phyloP scores from a whole-genome alignment of 139 green algal species.

The Volvox africanus region DNA sequence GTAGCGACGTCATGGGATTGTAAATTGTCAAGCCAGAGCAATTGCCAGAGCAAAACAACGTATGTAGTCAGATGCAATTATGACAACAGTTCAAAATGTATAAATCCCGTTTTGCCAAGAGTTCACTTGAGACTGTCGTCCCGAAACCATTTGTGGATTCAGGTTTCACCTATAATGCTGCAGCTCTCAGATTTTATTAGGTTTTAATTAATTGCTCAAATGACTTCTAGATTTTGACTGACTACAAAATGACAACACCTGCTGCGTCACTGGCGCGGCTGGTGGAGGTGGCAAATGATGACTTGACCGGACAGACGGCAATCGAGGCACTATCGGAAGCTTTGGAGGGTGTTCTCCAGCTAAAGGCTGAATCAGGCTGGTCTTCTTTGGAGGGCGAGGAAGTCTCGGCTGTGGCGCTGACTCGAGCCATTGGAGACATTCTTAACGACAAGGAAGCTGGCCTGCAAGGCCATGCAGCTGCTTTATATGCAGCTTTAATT shows the following conservation, averaged over 20 bases:
- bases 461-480: neutral
- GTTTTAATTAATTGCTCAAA: too few species aligned
- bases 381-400: constrained; percentile 6
- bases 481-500: constrained; percentile 16
- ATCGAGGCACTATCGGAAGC: neutral
- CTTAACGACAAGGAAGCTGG: constrained; percentile 2
- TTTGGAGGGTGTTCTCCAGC: neutral
- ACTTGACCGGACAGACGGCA: neutral
- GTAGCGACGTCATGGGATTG: neutral
- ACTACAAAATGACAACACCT: neutral
- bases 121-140: neutral
- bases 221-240: too few species aligned
- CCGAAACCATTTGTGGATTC: neutral
- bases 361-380: neutral
- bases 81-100: neutral
- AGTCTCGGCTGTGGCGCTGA: constrained; percentile 14
- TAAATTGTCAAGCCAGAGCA: neutral
- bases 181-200: too few species aligned
- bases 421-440: constrained; percentile 29
- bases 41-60: too few species aligned
- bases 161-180: neutral
- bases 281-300: constrained; percentile 2
- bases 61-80: neutral
- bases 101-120: neutral
- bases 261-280: constrained; percentile 13